A percentile compares a stretch with the other conserved stretches of the same genome.
Evolutionary conservation across 2,329 filamentous ascomycete genomes (phyloP).

Genomic region (Diaporthe aspalathi): DNA sequence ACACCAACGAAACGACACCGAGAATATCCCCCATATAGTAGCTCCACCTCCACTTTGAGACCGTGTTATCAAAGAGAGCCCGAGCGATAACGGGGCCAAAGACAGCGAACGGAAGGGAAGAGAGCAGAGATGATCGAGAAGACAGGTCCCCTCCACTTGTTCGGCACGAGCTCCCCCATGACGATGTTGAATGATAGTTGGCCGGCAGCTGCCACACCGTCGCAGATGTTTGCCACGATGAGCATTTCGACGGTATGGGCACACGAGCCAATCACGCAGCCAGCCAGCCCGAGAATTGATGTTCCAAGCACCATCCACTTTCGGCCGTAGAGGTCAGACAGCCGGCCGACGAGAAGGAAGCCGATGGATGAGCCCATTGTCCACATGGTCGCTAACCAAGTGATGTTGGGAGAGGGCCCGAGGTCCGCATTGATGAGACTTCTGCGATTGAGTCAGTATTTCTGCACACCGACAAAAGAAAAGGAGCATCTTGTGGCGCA

Average conservation of each 20-base stretch:
- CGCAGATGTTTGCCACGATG: slow-evolving; percentile 52
- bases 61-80: slow-evolving; percentile 34
- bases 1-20: slow-evolving; percentile 47
- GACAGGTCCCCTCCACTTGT: slow-evolving; percentile 52
- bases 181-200: slow-evolving; percentile 56
- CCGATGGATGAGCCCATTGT: slow-evolving; percentile 53
- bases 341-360: slow-evolving; percentile 55
- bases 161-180: slow-evolving; percentile 57
- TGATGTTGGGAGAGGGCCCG: neutral
- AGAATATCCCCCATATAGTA: slow-evolving; percentile 13
- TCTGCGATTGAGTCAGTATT: neutral
- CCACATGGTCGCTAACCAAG: slow-evolving; percentile 6
- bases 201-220: slow-evolving; percentile 53
- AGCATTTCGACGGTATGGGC: slow-evolving; percentile 51
- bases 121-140: slow-evolving; percentile 53
- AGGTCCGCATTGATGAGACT: slow-evolving; percentile 12
- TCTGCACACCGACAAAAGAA: no score
- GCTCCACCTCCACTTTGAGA: slow-evolving; percentile 5
- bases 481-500: neutral
- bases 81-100: slow-evolving; percentile 61
- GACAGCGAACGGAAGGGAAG: slow-evolving; percentile 54
- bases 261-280: slow-evolving; percentile 51
- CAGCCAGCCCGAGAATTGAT: slow-evolving; percentile 50
- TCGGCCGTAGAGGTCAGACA: slow-evolving; percentile 57
- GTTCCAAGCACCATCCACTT: slow-evolving; percentile 54